A percentile compares a stretch with the other conserved stretches of the same genome.
Evolutionary conservation across 176 grass and related monocot genomes (phyloP).

Genomic region (Avena sativa): DNA sequence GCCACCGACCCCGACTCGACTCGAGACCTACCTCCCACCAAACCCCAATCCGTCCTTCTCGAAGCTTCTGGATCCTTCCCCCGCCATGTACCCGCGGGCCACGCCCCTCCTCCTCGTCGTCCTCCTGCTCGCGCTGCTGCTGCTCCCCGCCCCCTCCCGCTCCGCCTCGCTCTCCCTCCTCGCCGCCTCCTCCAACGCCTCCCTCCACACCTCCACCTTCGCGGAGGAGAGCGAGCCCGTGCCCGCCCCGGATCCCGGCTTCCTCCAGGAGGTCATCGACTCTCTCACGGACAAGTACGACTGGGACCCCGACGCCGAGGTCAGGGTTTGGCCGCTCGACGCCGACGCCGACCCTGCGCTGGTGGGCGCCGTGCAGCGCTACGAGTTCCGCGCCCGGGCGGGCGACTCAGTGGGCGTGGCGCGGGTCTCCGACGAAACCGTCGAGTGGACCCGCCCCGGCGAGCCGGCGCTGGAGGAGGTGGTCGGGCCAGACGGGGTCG

Average conservation of each 20-base stretch:
- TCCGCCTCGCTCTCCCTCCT: conserved; percentile 40
- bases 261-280: conserved; percentile 71
- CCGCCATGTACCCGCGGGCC: conserved; percentile 15
- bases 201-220: conserved; percentile 27
- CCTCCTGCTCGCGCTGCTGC: conserved; percentile 43
- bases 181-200: conserved; percentile 41
- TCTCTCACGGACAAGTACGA: conserved; percentile 66
- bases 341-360: conserved; percentile 37
- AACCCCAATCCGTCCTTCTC: conserved; percentile 32
- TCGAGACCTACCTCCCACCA: conserved; percentile 36
- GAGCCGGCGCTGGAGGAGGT: conserved; percentile 59
- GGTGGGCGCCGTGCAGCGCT: conserved; percentile 56
- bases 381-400: conserved; percentile 67
- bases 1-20: not conserved
- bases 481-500: conserved; percentile 60
- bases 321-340: conserved; percentile 67
- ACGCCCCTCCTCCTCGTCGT: conserved; percentile 32
- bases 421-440: conserved; percentile 58
- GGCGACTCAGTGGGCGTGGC: conserved; percentile 34
- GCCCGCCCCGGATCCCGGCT: conserved; percentile 28
- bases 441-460: conserved; percentile 52
- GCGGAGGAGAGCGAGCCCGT: not conserved
- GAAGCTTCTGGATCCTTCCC: conserved; percentile 36
- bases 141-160: conserved; percentile 45
- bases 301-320: conserved; percentile 68